Percentiles rank a stretch among this genome's conserved stretches.
phyloP scores from a whole-genome alignment of 2,329 filamentous ascomycete species.

The Colletotrichum sp. region DNA sequence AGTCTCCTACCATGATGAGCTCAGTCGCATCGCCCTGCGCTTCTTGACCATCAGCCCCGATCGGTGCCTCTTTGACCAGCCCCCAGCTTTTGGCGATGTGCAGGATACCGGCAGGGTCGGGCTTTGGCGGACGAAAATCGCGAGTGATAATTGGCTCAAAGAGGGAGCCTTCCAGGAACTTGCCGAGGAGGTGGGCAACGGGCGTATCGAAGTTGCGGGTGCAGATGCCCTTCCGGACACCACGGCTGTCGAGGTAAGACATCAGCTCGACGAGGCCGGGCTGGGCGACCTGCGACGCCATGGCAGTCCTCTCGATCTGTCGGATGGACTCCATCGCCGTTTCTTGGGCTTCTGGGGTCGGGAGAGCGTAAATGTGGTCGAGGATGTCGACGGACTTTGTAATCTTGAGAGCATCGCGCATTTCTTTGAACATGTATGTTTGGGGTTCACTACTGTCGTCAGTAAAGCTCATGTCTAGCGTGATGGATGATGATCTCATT shows the following conservation, averaged over 20 bases:
- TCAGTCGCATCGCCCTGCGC: slow-evolving; percentile 45
- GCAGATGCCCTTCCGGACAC: slow-evolving; percentile 82
- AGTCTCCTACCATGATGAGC: slow-evolving; percentile 76
- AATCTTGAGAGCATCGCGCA: slow-evolving; percentile 80
- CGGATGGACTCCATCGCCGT: slow-evolving; percentile 77
- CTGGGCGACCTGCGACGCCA: slow-evolving; percentile 81
- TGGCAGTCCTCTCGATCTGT: slow-evolving; percentile 79
- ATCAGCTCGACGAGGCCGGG: slow-evolving; percentile 81
- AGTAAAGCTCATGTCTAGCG: not conserved
- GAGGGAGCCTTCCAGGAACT: slow-evolving; percentile 70
- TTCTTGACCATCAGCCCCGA: slow-evolving; percentile 6
- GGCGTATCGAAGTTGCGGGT: slow-evolving; percentile 91
- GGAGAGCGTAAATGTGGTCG: slow-evolving; percentile 81
- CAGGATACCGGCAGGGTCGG: slow-evolving; percentile 84
- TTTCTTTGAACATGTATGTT: slow-evolving; percentile 93
- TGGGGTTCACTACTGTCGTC: slow-evolving; percentile 73
- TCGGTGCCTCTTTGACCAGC: slow-evolving; percentile 35
- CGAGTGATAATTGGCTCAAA: slow-evolving; percentile 86
- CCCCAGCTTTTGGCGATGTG: slow-evolving; percentile 84
- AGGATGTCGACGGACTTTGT: slow-evolving; percentile 81
- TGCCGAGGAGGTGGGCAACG: slow-evolving; percentile 75
- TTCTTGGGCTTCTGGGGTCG: slow-evolving; percentile 60
- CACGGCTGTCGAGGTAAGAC: slow-evolving; percentile 74
- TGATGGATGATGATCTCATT: not conserved
- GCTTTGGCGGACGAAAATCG: slow-evolving; percentile 84